phyloP scores from a whole-genome alignment of 352 stramenopile genomes.

The Halophytophthora batemanensis region DNA sequence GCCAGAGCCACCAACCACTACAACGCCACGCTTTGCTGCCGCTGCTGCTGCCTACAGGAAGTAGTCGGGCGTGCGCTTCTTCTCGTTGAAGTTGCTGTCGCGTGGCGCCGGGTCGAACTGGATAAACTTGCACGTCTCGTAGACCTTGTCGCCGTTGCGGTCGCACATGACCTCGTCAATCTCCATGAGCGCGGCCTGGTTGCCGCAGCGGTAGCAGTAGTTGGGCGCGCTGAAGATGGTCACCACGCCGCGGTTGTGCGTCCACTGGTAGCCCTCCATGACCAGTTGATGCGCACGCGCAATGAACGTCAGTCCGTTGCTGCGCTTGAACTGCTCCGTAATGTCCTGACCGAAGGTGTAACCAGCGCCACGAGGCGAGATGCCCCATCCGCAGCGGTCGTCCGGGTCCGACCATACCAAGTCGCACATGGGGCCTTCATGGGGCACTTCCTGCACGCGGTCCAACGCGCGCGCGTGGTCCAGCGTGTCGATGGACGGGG shows the following conservation, averaged over 20 bases:
- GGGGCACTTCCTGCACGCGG: slow-evolving; percentile 84
- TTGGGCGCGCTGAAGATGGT: slow-evolving; percentile 93
- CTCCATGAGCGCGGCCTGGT: slow-evolving; percentile 95
- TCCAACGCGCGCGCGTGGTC: slow-evolving; percentile 83
- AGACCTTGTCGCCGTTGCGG: slow-evolving; percentile 85
- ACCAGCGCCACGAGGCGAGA: slow-evolving; percentile 79
- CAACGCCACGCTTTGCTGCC: neutral
- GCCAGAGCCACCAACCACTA: slow-evolving; percentile 5
- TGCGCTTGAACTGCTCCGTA: slow-evolving; percentile 89
- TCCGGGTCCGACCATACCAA: slow-evolving; percentile 89
- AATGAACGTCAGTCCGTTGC: slow-evolving; percentile 87
- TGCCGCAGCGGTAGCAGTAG: slow-evolving; percentile 96
- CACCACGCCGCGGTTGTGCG: slow-evolving; percentile 89
- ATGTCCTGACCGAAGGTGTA: slow-evolving; percentile 90
- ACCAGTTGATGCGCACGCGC: slow-evolving; percentile 88
- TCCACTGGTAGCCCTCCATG: slow-evolving; percentile 94
- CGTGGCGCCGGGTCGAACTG: slow-evolving; percentile 89
- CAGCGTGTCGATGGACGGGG: slow-evolving; percentile 85
- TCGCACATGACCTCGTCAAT: slow-evolving; percentile 92
- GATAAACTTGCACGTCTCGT: slow-evolving; percentile 92
- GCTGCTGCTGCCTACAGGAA: slow-evolving; percentile 87
- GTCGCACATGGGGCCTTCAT: slow-evolving; percentile 88
- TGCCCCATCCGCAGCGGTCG: slow-evolving; percentile 84
- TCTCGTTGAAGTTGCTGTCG: slow-evolving; percentile 91
- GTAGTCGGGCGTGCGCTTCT: slow-evolving; percentile 91